These are phyloP conservation scores for Lodderomyces parapsilosis DNA, from an alignment of 1,139 yeast genomes.

Conservation along the genomic window DNA sequence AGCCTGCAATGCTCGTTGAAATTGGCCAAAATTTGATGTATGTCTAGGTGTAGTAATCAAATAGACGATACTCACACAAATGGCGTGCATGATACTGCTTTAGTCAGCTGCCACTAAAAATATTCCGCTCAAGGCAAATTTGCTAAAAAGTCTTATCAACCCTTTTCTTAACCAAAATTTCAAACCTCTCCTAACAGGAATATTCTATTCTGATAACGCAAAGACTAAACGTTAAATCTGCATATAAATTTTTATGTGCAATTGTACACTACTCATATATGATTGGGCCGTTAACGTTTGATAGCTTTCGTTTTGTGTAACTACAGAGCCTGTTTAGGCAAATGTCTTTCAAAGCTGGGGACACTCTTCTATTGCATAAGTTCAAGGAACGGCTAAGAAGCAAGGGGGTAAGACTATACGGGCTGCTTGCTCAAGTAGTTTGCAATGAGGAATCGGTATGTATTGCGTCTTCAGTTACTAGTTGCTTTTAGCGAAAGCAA, in stretches of 20 bases:
- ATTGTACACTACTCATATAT: background rate
- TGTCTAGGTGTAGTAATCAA: too few species aligned
- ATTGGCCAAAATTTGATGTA: too few species aligned
- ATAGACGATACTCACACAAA: too few species aligned
- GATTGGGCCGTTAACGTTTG: background rate
- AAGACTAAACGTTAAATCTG: background rate
- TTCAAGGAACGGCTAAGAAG: background rate
- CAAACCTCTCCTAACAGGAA: slow-evolving; percentile 1
- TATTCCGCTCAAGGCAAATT: too few species aligned
- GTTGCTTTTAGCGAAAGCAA: too few species aligned
- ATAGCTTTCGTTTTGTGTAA: background rate
- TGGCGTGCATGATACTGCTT: too few species aligned
- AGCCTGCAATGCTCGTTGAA: too few species aligned
- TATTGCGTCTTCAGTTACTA: too few species aligned
- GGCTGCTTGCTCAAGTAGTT: too few species aligned
- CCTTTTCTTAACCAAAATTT: background rate
- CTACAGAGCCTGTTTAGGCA: background rate
- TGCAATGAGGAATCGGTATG: too few species aligned
- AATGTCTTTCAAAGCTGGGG: background rate
- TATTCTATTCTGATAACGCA: background rate
- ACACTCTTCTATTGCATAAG: background rate
- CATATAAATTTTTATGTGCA: background rate
- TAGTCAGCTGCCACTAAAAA: background rate
- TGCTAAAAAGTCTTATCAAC: background rate
- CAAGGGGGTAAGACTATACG: too few species aligned